These are phyloP conservation scores for Oryza glaberrima DNA, from an alignment of 176 grass and related monocot genomes.

Conservation along the genomic window DNA sequence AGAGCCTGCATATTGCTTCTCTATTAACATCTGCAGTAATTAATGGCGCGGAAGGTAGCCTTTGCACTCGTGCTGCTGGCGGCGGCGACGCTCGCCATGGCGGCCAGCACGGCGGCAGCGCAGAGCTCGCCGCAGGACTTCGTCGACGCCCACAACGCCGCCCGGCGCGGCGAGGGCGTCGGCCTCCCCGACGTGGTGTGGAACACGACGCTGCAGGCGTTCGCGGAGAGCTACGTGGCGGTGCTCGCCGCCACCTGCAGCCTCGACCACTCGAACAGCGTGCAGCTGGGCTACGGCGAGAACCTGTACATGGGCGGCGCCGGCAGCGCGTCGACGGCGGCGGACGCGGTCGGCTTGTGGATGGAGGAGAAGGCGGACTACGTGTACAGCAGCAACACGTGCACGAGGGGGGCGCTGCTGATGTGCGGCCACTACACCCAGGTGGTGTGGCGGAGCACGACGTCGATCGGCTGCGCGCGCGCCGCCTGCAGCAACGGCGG, in stretches of 20 bases:
- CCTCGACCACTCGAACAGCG: background rate
- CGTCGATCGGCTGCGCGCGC: conserved; percentile 39
- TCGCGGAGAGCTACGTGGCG: conserved; percentile 44
- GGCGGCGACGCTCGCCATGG: background rate
- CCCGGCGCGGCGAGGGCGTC: conserved; percentile 25
- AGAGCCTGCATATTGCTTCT: too few species aligned
- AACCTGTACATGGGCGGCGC: conserved; percentile 34
- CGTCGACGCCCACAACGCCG: conserved; percentile 42
- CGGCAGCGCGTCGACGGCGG: background rate
- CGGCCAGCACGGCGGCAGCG: conserved; percentile 20
- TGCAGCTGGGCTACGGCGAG: conserved; percentile 34
- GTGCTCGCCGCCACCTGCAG: conserved; percentile 6
- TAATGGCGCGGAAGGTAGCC: too few species aligned
- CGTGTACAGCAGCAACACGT: conserved; percentile 10
- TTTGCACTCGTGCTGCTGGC: background rate
- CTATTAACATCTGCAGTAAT: too few species aligned
- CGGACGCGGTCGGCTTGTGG: conserved; percentile 38
- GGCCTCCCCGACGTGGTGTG: conserved; percentile 31
- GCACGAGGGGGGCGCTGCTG: background rate
- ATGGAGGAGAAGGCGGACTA: conserved; percentile 43
- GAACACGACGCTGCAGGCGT: conserved; percentile 27
- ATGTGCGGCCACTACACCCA: conserved; percentile 55
- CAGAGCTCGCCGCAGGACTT: conserved; percentile 48
- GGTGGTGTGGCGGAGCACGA: conserved; percentile 44
- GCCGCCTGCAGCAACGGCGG: conserved; percentile 25